These are phyloP conservation scores for Chaetomium sp. DNA, from an alignment of 2,329 filamentous ascomycete genomes.

Conservation along the genomic window DNA sequence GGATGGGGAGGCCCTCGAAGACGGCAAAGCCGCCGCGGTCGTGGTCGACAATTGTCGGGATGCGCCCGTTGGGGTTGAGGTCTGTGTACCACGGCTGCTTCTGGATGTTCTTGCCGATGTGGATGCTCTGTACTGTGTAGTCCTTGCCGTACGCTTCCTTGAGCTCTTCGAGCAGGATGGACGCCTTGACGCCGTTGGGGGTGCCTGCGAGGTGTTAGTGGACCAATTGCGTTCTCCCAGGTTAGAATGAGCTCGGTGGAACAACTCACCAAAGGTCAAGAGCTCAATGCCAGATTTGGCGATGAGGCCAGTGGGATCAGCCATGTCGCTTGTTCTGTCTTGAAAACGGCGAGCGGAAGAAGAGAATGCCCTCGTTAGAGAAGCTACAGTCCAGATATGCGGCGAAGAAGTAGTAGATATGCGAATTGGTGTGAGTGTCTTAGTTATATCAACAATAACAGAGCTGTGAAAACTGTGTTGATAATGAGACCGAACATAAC, in stretches of 20 bases:
- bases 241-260: conserved; percentile 1
- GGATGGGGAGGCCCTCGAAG: conserved; percentile 69
- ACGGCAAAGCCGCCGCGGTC: conserved; percentile 55
- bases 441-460: too few relatives aligned
- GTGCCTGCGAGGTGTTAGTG: conserved; percentile 30
- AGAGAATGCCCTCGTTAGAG: not conserved
- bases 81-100: conserved; percentile 62
- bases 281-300: conserved; percentile 60
- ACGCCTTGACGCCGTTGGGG: conserved; percentile 51
- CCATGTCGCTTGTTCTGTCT: conserved; percentile 22
- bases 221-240: not conserved
- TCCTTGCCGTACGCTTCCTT: conserved; percentile 57
- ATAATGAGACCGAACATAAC: too few relatives aligned
- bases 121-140: conserved; percentile 53
- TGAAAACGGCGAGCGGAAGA: conserved; percentile 6
- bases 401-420: too few relatives aligned
- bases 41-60: conserved; percentile 61
- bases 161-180: conserved; percentile 59
- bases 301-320: conserved; percentile 49
- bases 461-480: too few relatives aligned
- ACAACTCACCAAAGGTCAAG: conserved; percentile 43
- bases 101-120: conserved; percentile 57
- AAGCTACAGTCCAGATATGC: too few relatives aligned
- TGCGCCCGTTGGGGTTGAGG: conserved; percentile 57
- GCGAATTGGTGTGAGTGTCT: too few relatives aligned